Base-by-base conservation (phyloP, 1,284 basidiomycete species). In the Fistulina hepatica region DNA sequence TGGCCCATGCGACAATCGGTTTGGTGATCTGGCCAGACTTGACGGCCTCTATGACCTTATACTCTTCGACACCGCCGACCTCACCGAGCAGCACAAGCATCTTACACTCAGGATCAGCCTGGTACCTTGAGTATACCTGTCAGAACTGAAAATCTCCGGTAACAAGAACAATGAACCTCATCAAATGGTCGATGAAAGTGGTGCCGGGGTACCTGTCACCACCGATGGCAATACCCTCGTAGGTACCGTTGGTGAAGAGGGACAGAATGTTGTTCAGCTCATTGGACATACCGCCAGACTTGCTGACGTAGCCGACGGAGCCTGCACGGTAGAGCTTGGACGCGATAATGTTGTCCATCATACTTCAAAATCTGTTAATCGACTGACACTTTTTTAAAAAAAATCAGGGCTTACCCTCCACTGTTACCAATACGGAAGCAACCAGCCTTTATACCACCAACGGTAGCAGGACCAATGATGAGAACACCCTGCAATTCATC, bases 281-380 rank as follows among this genome's bases (percentile, higher is more conserved):
- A 72, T 98, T 98, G 52, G 94, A 98, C 95, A 98, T 98, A 62
- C 95, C 94, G 51, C 94, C 94, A 10, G 94, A 97, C 71, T 98
- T 98, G 65, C 91, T 97, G 59, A 98, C 94, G 65, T 97, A 97
- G 56, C 91, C 94, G 53, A 98, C 89, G 16, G 92, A 93, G 44
- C 94, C 95, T 33, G 93, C 69, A 55, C 93, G 90, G 79, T 97
- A 98, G 48, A 98, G 86, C 74, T 97, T 98, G 48, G 92, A 97
- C 11, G 93, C 69, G 54, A 97, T 92, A 67, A 97, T 94, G 73
- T 97, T 98, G 73, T 98, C 95, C 92, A 97, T 97, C 94, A 97
- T 97, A 59, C 86, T 80, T 49, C 1, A 37, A 15, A 38, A 21
- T 17, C 27, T 9, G 24, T 54, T 27, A 55, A 43, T 37, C 25